Conservation (phyloP, 805 yeast genomes). For the Schwanniomyces occidentalis region DNA sequence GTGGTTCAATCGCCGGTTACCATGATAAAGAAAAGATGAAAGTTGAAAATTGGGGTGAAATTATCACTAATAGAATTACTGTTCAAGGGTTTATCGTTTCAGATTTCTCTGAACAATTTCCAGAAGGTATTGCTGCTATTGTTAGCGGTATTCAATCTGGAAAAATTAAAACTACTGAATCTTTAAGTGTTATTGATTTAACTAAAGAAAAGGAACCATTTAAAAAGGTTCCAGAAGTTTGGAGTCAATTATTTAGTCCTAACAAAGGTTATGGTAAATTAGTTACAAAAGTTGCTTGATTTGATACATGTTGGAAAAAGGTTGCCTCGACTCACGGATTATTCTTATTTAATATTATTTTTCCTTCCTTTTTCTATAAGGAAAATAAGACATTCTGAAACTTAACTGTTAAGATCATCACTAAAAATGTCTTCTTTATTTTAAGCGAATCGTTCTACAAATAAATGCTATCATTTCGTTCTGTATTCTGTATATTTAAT, state of each 20-base stretch:
- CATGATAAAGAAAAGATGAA: constrained; percentile 39
- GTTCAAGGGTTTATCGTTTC: constrained; percentile 54
- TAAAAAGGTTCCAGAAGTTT: constrained; percentile 44
- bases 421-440: too few relatives aligned
- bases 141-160: constrained; percentile 41
- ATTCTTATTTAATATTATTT: too few relatives aligned
- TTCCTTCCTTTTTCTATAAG: too few relatives aligned
- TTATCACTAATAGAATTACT: constrained; percentile 52
- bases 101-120: constrained; percentile 36
- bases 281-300: constrained; percentile 41
- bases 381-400: too few relatives aligned
- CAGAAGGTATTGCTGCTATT: constrained; percentile 37
- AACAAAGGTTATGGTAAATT: constrained; percentile 51
- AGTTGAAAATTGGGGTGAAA: constrained; percentile 41
- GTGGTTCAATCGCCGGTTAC: constrained; percentile 65
- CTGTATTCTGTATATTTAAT: too few relatives aligned
- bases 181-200: constrained; percentile 41
- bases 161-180: constrained; percentile 34
- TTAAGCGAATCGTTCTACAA: too few relatives aligned
- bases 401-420: too few relatives aligned
- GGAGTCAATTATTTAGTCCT: constrained; percentile 48
- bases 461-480: too few relatives aligned
- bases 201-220: constrained; percentile 34
- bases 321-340: too few relatives aligned
- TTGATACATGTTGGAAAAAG: too few relatives aligned